Percentiles rank a stretch among this genome's conserved stretches.
Evolutionary conservation across 352 stramenopile genomes (phyloP).

Genomic region (Pilasporangium apinafurcum): DNA sequence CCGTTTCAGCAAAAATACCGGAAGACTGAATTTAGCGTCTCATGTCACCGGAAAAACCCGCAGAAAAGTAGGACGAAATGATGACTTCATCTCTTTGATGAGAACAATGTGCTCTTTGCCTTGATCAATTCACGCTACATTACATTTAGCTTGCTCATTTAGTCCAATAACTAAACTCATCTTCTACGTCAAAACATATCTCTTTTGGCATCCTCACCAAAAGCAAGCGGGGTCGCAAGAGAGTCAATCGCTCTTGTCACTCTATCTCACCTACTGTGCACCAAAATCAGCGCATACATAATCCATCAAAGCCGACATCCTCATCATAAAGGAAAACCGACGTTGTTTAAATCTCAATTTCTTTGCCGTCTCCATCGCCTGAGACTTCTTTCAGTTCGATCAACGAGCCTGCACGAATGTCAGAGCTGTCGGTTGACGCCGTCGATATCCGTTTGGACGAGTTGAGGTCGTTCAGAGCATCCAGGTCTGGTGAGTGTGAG

Average conservation of each 20-base stretch:
- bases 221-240: too few species aligned
- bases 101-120: too few species aligned
- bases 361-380: constrained; percentile 6
- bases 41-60: too few species aligned
- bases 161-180: background rate
- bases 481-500: constrained; percentile 6
- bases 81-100: too few species aligned
- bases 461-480: constrained; percentile 6
- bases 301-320: too few species aligned
- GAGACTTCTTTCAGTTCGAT: constrained; percentile 13
- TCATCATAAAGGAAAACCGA: too few species aligned
- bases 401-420: constrained; percentile 11
- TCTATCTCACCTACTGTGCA: background rate
- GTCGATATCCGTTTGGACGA: constrained; percentile 13
- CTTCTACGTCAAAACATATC: background rate
- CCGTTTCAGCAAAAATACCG: background rate
- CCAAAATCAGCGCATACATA: background rate
- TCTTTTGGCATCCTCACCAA: too few species aligned
- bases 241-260: background rate
- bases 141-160: background rate
- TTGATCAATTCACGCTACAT: too few species aligned
- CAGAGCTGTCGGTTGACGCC: constrained; percentile 8
- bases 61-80: too few species aligned
- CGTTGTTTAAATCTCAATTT: constrained; percentile 16
- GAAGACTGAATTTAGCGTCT: too few species aligned